Base-by-base conservation (phyloP, 164 flowering plant genomes). In the Euptelea pleiosperma region DNA sequence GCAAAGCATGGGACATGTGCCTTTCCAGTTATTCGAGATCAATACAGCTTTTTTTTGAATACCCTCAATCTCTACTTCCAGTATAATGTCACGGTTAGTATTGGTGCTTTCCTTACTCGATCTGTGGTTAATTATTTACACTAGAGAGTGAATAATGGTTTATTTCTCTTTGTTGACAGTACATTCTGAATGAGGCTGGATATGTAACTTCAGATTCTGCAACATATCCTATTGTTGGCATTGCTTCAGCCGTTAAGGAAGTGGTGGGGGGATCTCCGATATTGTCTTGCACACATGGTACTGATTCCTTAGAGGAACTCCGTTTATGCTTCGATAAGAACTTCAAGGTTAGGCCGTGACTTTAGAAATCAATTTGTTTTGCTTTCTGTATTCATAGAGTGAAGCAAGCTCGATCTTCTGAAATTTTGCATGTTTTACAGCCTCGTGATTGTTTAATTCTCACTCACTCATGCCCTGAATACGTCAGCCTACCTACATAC, bases 1-100 rank as follows among this genome's bases (percentile, higher is more conserved):
- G 91, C 83, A 65, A 87, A 87, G 55, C 91, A 87, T 66, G 95
- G 95, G 25, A 87, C 95, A 24, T 87, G 95, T 64, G 77, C 86
- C 34, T 70, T 53, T 76, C 75, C 91, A 45, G 95, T 79, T 19
- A 51, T 70, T 48, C 64, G 61, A 24, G 87, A 83, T 73, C 91
- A 87, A 55, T 85, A 83, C 71, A 69, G 46, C 46, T 87, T 83
- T 64, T 87, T 87, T 52, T 40, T 77, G n/a, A n/a, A n/a, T n/a
- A n/a, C n/a, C n/a, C n/a, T n/a, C n/a, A n/a, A n/a, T n/a, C n/a
- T n/a, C n/a, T n/a, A n/a, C n/a, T n/a, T n/a, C n/a, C n/a, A n/a
- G n/a, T n/a, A n/a, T n/a, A n/a, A n/a, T n/a, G n/a, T 82, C 67
- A 82, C 89, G 50, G 91, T 87, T 69, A 79, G 89, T 70, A 57